A percentile compares a stretch with the other conserved stretches of the same genome.
phyloP scores from a whole-genome alignment of 805 yeast species.

The Lipomyces starkeyi region DNA sequence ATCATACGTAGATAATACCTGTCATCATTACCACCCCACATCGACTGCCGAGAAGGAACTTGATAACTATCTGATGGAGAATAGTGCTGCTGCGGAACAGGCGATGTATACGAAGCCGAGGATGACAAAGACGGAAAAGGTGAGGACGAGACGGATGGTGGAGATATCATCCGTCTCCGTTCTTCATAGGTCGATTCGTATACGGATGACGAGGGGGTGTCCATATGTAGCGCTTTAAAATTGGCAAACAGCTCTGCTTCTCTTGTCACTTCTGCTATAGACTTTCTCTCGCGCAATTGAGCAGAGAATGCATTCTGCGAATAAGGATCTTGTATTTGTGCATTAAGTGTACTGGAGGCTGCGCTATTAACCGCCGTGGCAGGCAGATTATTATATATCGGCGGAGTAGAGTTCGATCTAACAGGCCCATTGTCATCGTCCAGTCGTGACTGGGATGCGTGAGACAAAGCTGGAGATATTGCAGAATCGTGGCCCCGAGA shows the following conservation, averaged over 20 bases:
- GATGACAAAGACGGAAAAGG: constrained; percentile 21
- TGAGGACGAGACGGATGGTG: constrained; percentile 8
- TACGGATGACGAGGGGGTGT: constrained; percentile 14
- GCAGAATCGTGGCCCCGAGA: constrained; percentile 17
- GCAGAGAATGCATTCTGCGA: constrained; percentile 18
- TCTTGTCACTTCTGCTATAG: constrained; percentile 45
- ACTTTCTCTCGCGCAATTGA: constrained; percentile 19
- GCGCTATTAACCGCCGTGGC: constrained; percentile 4
- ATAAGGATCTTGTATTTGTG: constrained; percentile 17
- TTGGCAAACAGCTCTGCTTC: constrained; percentile 43
- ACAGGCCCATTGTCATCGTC: constrained; percentile 20
- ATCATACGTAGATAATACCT: constrained; percentile 18
- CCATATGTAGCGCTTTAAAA: constrained; percentile 19
- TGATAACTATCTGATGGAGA: constrained; percentile 10
- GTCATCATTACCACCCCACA: constrained; percentile 24
- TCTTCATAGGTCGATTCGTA: constrained; percentile 35
- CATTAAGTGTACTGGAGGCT: constrained; percentile 12
- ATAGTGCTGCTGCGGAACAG: constrained; percentile 16
- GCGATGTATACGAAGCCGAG: constrained; percentile 9
- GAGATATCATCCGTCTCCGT: constrained; percentile 21
- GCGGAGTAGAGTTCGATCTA: constrained; percentile 24
- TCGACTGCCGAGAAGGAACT: constrained; percentile 22
- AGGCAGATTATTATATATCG: constrained; percentile 19
- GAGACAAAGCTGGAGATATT: constrained; percentile 30
- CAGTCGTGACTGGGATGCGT: constrained; percentile 20